phyloP scores from a whole-genome alignment of 129 eudicot species.

The Solidago caesia region DNA sequence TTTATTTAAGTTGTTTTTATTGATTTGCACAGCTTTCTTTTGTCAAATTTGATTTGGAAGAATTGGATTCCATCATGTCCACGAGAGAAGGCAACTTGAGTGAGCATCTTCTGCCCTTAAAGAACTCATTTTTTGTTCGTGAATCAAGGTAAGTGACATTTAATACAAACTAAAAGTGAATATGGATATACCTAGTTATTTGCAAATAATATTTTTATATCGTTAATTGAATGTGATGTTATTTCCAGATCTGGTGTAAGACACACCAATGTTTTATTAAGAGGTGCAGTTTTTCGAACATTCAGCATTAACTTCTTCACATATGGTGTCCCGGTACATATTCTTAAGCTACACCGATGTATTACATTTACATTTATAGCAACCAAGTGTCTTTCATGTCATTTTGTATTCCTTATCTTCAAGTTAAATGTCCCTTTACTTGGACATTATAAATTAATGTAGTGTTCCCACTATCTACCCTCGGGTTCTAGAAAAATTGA shows the following conservation, averaged over 20 bases:
- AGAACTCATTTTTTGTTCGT: slow-evolving; percentile 44
- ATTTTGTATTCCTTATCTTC: neutral
- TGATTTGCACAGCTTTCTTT: slow-evolving; percentile 45
- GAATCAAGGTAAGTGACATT: slow-evolving; percentile 43
- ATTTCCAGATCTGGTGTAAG: slow-evolving; percentile 52
- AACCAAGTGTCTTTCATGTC: neutral
- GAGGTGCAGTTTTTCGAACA: slow-evolving; percentile 48
- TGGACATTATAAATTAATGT: neutral
- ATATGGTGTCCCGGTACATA: slow-evolving; percentile 51
- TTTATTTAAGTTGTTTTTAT: slow-evolving; percentile 9
- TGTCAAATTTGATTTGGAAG: slow-evolving; percentile 54
- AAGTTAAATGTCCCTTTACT: neutral
- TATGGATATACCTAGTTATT: neutral
- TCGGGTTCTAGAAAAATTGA: neutral
- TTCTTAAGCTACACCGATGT: slow-evolving; percentile 3
- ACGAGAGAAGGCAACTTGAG: slow-evolving; percentile 41
- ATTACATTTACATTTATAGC: neutral
- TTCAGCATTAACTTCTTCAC: slow-evolving; percentile 60
- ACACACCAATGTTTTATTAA: slow-evolving; percentile 49
- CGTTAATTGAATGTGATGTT: slow-evolving; percentile 16
- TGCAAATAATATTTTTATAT: neutral
- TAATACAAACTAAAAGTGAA: neutral
- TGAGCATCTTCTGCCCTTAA: slow-evolving; percentile 53
- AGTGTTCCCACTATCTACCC: slow-evolving; percentile 2
- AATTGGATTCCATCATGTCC: slow-evolving; percentile 52